Evolutionary conservation across 768 basidiomycete genomes (phyloP), one percentile per base, ranked within the genome.

Genomic region (Hericium alpestre): DNA sequence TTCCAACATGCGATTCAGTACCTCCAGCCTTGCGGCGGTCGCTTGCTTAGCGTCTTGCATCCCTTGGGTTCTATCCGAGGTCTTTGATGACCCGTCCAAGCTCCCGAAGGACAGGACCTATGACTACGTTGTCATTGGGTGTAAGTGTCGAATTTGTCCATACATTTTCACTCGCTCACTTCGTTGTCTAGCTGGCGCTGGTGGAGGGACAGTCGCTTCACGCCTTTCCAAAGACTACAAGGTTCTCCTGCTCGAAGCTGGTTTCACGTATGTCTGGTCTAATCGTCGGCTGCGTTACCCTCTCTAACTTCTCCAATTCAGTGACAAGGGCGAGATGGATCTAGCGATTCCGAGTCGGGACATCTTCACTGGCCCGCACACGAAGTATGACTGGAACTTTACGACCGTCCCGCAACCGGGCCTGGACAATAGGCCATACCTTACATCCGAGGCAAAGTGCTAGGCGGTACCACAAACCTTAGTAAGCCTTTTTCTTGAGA

Each of bases 171-270:
- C 43, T n/a, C 8, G 32, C 9, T 32, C 32, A 32, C 9, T 32
- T 13, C 43, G 16, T 46, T 46, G 2, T n/a, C n/a, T 20, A 53
- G 63, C 53, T 15, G 64, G 64, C 4, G 23, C 56, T 18, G 64
- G 53, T 13, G 64, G 64, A 4, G 40, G 51, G 32, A 57, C 61
- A n/a, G 38, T 65, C 16, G 64, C 63, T 4, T 62, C 58, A 37
- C 25, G 63, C 5, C 51, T 65, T 16, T 54, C 58, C 20, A 61
- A 54, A 43, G 50, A 64, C 48, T 22, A 37, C 22, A 38, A 22
- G 15, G 63, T 65, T 3, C 54, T 65, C 3, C 16, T 65, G 3
- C 51, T 65, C 25, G 64, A 65, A 40, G 64, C 63, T 37, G 64
- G 64, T n/a, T 8, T 25, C 20, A 51, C 41, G 56, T 56, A 23